These are phyloP conservation scores for Phytophthora nicotianae DNA, from an alignment of 352 stramenopile species.

Conservation along the genomic window DNA sequence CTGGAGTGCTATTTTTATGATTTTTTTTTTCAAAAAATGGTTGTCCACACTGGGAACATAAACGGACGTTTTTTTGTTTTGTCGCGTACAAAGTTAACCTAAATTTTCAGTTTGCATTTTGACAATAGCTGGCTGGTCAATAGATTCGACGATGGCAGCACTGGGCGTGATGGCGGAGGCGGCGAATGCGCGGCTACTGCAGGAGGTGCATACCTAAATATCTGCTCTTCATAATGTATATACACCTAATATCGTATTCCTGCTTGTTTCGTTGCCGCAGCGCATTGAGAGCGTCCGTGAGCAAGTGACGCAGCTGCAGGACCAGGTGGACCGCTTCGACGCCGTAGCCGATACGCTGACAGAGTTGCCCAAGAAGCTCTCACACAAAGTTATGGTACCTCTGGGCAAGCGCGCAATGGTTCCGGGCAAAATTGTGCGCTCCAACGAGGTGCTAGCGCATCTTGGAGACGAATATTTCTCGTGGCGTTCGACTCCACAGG, in stretches of 20 bases:
- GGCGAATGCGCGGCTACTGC: slow-evolving; percentile 59
- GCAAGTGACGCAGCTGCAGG: slow-evolving; percentile 57
- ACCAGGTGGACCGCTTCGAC: slow-evolving; percentile 60
- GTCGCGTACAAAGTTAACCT: not conserved
- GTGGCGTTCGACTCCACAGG: slow-evolving; percentile 70
- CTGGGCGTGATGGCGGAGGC: slow-evolving; percentile 43
- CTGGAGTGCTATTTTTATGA: no score
- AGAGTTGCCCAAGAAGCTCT: slow-evolving; percentile 81
- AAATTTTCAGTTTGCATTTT: not conserved
- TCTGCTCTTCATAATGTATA: not conserved
- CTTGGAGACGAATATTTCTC: slow-evolving; percentile 84
- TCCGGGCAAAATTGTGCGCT: slow-evolving; percentile 81
- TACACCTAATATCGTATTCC: not conserved
- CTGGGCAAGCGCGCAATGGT: slow-evolving; percentile 86
- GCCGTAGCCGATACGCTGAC: slow-evolving; percentile 55
- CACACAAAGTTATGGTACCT: slow-evolving; percentile 82
- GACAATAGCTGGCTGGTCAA: not conserved
- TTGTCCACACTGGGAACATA: no score
- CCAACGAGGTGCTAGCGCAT: slow-evolving; percentile 85
- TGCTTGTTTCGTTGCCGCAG: slow-evolving; percentile 30
- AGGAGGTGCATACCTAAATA: slow-evolving; percentile 47
- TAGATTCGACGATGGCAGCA: slow-evolving; percentile 26
- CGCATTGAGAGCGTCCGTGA: slow-evolving; percentile 60
- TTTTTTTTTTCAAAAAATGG: no score
- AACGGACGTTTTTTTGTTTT: no score